A percentile compares a stretch with the other conserved stretches of the same genome.
Evolutionary conservation across 164 flowering plant species (phyloP).

Genomic region (Pachysandra terminalis): DNA sequence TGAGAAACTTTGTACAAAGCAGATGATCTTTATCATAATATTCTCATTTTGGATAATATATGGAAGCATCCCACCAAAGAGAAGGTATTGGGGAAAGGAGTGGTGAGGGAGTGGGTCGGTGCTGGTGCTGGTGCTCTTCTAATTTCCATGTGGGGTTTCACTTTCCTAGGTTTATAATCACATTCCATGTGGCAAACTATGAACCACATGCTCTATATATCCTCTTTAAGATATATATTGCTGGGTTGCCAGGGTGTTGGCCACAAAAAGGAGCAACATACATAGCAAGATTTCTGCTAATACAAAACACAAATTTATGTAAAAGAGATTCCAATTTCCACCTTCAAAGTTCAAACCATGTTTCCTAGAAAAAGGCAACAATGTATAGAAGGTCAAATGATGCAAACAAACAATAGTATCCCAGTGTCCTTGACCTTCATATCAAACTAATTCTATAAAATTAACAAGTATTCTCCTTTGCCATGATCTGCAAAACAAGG

Average conservation of each 20-base stretch:
- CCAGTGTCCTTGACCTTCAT: too few relatives aligned
- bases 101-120: constrained; percentile 20
- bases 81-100: constrained; percentile 11
- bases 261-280: constrained; percentile 10
- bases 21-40: constrained; percentile 10
- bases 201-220: constrained; percentile 11
- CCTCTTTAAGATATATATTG: too few relatives aligned
- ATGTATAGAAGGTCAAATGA: too few relatives aligned
- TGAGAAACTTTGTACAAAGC: background rate
- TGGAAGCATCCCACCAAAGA: constrained; percentile 15
- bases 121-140: constrained; percentile 9
- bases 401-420: too few relatives aligned
- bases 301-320: too few relatives aligned
- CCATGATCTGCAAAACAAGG: too few relatives aligned
- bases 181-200: constrained; percentile 9
- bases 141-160: constrained; percentile 2
- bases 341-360: too few relatives aligned
- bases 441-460: too few relatives aligned
- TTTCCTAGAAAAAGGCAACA: too few relatives aligned
- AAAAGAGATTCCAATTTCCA: too few relatives aligned
- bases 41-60: constrained; percentile 17
- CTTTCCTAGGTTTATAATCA: constrained; percentile 2
- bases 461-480: too few relatives aligned
- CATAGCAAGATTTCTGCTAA: background rate
- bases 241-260: constrained; percentile 17